These are phyloP conservation scores for Arthrobotrys conoides DNA, from an alignment of 2,329 filamentous ascomycete species.

Conservation along the genomic window DNA sequence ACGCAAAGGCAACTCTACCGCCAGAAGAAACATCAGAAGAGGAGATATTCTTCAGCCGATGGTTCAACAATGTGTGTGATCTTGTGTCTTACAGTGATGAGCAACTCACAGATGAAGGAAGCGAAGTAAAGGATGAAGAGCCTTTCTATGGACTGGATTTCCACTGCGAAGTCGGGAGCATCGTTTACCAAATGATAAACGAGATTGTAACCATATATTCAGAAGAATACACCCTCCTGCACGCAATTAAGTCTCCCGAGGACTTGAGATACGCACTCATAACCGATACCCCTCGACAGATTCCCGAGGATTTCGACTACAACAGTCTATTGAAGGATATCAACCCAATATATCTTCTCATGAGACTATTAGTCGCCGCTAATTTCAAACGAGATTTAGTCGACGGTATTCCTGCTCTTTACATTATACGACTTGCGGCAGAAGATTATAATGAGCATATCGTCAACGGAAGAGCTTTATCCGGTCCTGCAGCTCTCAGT, in stretches of 20 bases:
- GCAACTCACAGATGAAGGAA: background rate
- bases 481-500: background rate
- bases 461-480: background rate
- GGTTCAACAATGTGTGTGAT: too few species aligned
- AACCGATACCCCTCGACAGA: background rate
- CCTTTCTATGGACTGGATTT: background rate
- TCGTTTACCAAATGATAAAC: conserved; percentile 10
- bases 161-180: background rate
- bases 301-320: too few species aligned
- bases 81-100: too few species aligned
- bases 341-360: too few species aligned
- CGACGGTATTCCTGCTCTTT: too few species aligned
- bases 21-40: conserved; percentile 12
- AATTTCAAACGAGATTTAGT: too few species aligned
- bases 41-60: conserved; percentile 5
- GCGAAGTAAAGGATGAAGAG: background rate
- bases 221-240: background rate
- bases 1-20: background rate
- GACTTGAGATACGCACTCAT: background rate
- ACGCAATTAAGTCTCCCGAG: background rate
- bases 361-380: too few species aligned
- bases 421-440: background rate
- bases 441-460: background rate
- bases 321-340: too few species aligned
- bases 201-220: background rate